Evolutionary conservation across 1,139 yeast genomes (phyloP).

Genomic region (Blastobotrys arbuscula): DNA sequence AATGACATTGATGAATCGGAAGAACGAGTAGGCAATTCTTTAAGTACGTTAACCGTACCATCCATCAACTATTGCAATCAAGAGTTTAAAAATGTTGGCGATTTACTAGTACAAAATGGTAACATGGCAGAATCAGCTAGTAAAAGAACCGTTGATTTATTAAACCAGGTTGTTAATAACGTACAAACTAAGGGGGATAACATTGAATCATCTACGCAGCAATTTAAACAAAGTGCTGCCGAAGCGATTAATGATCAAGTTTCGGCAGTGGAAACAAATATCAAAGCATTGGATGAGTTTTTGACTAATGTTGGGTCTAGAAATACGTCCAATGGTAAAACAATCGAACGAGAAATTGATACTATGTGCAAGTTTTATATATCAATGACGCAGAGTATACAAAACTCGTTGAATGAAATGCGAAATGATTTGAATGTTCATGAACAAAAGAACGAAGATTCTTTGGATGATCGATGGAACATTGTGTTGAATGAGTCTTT

Average conservation of each 20-base stretch:
- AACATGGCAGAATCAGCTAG: background rate
- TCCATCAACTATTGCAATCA: background rate
- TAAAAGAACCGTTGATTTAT: background rate
- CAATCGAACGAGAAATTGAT: background rate
- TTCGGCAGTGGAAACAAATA: slow-evolving; percentile 8
- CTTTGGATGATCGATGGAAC: slow-evolving; percentile 5
- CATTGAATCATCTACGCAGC: background rate
- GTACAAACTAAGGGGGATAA: background rate
- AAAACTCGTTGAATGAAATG: slow-evolving; percentile 1
- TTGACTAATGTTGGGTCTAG: slow-evolving; percentile 5
- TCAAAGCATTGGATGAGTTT: slow-evolving; percentile 10
- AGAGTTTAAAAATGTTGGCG: background rate
- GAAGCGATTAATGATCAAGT: slow-evolving; percentile 10
- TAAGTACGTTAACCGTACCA: background rate
- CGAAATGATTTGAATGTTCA: background rate
- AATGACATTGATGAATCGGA: slow-evolving; percentile 7
- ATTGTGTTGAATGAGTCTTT: slow-evolving; percentile 2
- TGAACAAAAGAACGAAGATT: background rate
- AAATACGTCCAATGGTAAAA: slow-evolving; percentile 5
- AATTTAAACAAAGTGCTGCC: slow-evolving; percentile 2
- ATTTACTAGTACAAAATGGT: background rate
- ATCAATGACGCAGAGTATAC: slow-evolving; percentile 4
- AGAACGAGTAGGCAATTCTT: background rate
- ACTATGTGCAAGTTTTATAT: background rate
- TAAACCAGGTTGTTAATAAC: background rate